These are phyloP conservation scores for Tillandsia fasciculata DNA, from an alignment of 176 grass and related monocot species.

Conservation along the genomic window DNA sequence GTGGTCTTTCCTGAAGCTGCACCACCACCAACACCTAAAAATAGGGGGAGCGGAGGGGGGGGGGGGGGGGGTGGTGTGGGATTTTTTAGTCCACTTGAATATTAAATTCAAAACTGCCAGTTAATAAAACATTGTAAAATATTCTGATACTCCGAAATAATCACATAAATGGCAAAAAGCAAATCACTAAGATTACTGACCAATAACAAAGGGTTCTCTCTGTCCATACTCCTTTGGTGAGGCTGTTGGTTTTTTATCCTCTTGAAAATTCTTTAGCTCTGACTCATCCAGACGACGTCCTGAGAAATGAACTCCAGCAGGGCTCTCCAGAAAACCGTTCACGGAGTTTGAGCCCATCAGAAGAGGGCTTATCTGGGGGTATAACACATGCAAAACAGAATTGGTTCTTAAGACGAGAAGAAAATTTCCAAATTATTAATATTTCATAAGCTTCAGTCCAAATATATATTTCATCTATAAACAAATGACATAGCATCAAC, in stretches of 20 bases:
- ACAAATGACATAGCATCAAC: no score
- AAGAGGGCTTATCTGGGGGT: background rate
- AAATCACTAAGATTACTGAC: background rate
- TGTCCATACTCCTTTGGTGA: background rate
- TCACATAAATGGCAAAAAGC: background rate
- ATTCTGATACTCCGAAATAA: background rate
- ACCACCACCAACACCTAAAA: conserved; percentile 51
- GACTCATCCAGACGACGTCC: background rate
- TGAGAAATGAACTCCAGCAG: background rate
- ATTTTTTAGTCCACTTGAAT: no score
- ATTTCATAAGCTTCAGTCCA: no score
- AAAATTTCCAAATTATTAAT: no score
- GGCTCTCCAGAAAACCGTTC: background rate
- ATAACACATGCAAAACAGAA: background rate
- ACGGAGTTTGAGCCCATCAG: background rate
- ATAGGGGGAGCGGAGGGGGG: background rate
- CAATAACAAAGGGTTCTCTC: conserved; percentile 1
- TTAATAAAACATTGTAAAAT: background rate
- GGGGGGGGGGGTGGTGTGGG: no score
- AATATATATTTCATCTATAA: no score
- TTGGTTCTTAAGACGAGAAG: no score
- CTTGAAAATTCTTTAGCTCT: background rate
- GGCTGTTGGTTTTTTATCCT: background rate
- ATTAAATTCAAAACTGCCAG: no score
- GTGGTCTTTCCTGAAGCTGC: conserved; percentile 69